These are phyloP conservation scores for Lichtheimia corymbifera DNA, from an alignment of 371 early-diverging fungal species.

Conservation along the genomic window DNA sequence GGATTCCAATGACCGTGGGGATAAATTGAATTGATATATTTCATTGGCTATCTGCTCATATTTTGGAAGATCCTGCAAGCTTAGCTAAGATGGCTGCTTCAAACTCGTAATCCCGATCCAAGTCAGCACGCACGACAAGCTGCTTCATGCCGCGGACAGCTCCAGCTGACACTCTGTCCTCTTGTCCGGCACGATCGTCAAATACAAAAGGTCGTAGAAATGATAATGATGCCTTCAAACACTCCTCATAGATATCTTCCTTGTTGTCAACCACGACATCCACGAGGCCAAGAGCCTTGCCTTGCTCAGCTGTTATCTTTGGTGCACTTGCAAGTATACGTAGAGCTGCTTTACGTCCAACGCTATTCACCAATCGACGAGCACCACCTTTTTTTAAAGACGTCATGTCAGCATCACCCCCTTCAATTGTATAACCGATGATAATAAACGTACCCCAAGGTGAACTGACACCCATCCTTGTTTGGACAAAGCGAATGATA, in stretches of 20 bases:
- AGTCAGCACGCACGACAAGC: slow-evolving; percentile 27
- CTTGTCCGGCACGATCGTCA: slow-evolving; percentile 13
- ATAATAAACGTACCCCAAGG: slow-evolving; percentile 49
- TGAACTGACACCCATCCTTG: slow-evolving; percentile 64
- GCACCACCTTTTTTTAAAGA: slow-evolving; percentile 34
- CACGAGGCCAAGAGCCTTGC: slow-evolving; percentile 39
- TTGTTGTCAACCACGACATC: slow-evolving; percentile 28
- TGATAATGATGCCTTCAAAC: slow-evolving; percentile 25
- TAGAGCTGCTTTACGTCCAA: slow-evolving; percentile 59
- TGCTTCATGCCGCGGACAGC: slow-evolving; percentile 55
- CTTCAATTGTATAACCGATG: background rate
- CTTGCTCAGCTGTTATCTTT: slow-evolving; percentile 35
- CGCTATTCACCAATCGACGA: slow-evolving; percentile 46
- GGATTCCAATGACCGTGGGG: too few species aligned
- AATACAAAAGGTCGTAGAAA: slow-evolving; percentile 22
- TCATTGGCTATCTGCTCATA: slow-evolving; percentile 4
- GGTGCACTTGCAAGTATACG: slow-evolving; percentile 48
- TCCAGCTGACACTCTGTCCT: slow-evolving; percentile 25
- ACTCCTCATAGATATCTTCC: slow-evolving; percentile 15
- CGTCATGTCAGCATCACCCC: background rate
- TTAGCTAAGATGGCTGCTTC: slow-evolving; percentile 37
- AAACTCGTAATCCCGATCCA: slow-evolving; percentile 24
- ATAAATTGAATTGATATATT: background rate
- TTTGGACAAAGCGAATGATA: slow-evolving; percentile 64
- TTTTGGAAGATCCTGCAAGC: slow-evolving; percentile 18